Evolutionary conservation across 768 basidiomycete species (phyloP).

Genomic region (Megacollybia marginata): DNA sequence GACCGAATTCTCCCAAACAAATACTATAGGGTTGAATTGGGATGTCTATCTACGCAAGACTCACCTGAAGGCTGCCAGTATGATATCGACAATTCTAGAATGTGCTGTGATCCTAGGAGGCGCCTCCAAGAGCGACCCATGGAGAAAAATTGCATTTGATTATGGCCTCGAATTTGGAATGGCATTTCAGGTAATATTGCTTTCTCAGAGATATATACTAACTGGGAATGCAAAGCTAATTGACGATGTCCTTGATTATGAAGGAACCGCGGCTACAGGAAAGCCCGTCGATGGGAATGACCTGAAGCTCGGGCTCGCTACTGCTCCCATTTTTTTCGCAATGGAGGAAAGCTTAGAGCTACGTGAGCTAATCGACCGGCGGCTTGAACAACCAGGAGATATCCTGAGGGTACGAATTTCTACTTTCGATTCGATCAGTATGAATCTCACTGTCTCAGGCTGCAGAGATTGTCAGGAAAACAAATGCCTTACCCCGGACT

Average conservation of each 20-base stretch:
- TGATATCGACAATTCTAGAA: background rate
- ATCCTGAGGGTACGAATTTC: too few species aligned
- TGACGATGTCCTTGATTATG: background rate
- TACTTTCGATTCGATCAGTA: too few species aligned
- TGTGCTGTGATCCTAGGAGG: background rate
- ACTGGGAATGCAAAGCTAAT: background rate
- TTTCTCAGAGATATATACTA: background rate
- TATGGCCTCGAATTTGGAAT: background rate
- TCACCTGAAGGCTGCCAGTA: background rate
- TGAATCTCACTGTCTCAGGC: too few species aligned
- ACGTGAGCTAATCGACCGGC: background rate
- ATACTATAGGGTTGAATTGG: background rate
- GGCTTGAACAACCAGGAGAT: background rate
- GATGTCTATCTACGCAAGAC: background rate
- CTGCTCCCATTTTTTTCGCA: background rate
- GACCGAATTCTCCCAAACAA: background rate
- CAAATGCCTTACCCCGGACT: too few species aligned
- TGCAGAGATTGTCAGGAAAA: too few species aligned
- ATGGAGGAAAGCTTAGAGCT: background rate
- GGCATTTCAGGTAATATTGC: background rate
- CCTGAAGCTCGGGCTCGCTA: background rate
- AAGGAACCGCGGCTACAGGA: background rate
- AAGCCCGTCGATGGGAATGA: background rate
- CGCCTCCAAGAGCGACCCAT: background rate
- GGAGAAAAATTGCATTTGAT: background rate